phyloP scores from a whole-genome alignment of 768 basidiomycete genomes.

The Rhizopogon sp. region DNA sequence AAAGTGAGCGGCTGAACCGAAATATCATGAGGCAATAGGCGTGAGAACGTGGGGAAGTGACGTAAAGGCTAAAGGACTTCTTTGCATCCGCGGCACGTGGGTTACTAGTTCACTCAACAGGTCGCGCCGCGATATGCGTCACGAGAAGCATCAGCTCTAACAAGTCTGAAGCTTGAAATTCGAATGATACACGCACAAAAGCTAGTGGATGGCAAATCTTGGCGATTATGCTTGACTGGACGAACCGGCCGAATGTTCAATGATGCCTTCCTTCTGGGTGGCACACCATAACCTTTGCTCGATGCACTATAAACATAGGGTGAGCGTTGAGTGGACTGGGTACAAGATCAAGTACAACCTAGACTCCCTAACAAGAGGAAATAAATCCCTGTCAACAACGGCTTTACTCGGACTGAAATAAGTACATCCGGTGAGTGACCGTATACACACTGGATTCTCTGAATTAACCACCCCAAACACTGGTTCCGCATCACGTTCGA shows the following conservation, averaged over 20 bases:
- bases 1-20: neutral
- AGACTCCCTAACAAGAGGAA: neutral
- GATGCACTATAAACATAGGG: neutral
- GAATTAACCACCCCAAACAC: neutral
- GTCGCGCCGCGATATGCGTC: too few relatives aligned
- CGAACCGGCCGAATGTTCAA: too few relatives aligned
- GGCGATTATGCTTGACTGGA: neutral
- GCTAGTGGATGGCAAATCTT: neutral
- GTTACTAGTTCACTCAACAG: neutral
- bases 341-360: neutral
- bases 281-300: too few relatives aligned
- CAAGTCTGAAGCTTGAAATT: too few relatives aligned
- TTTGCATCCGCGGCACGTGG: neutral
- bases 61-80: slow-evolving; percentile 12
- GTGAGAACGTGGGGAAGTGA: slow-evolving; percentile 26
- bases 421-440: neutral
- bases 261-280: neutral
- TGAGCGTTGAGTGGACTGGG: neutral
- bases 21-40: neutral
- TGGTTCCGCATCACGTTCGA: neutral
- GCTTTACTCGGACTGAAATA: neutral
- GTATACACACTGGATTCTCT: neutral
- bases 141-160: too few relatives aligned
- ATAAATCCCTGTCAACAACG: neutral
- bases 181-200: neutral